phyloP scores from a whole-genome alignment of 345 rosid species.

The Cochlearia excelsa region DNA sequence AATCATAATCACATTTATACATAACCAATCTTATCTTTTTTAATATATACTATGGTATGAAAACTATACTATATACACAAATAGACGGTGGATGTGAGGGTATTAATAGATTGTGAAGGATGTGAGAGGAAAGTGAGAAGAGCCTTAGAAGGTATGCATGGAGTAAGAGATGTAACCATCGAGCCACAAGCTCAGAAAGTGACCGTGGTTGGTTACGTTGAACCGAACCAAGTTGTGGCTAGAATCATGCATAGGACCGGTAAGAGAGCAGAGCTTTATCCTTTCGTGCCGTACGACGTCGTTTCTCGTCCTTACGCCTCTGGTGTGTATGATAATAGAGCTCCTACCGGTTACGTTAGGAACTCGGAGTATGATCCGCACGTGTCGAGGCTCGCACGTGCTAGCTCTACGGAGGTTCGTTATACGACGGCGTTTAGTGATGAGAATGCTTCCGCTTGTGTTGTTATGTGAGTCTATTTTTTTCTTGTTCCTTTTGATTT shows the following conservation, averaged over 20 bases:
- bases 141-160: conserved; percentile 85
- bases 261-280: conserved; percentile 87
- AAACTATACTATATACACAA: not conserved
- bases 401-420: conserved; percentile 91
- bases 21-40: not conserved
- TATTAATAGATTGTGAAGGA: conserved; percentile 91
- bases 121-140: conserved; percentile 86
- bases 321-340: conserved; percentile 86
- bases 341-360: conserved; percentile 84
- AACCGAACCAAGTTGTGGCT: conserved; percentile 65
- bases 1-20: not conserved
- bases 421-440: conserved; percentile 97
- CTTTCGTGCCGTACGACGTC: conserved; percentile 83
- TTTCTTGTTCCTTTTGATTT: not conserved
- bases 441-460: conserved; percentile 68
- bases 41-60: not conserved
- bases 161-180: conserved; percentile 69
- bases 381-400: conserved; percentile 70
- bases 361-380: conserved; percentile 57
- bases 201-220: conserved; percentile 84
- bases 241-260: conserved; percentile 86
- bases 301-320: conserved; percentile 92
- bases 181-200: conserved; percentile 81
- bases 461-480: conserved; percentile 51
- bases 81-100: conserved; percentile 88